Percentiles rank a stretch among this genome's conserved stretches.
Evolutionary conservation across 169 alveolate genomes (phyloP).

Genomic region (Neospora caninum): DNA sequence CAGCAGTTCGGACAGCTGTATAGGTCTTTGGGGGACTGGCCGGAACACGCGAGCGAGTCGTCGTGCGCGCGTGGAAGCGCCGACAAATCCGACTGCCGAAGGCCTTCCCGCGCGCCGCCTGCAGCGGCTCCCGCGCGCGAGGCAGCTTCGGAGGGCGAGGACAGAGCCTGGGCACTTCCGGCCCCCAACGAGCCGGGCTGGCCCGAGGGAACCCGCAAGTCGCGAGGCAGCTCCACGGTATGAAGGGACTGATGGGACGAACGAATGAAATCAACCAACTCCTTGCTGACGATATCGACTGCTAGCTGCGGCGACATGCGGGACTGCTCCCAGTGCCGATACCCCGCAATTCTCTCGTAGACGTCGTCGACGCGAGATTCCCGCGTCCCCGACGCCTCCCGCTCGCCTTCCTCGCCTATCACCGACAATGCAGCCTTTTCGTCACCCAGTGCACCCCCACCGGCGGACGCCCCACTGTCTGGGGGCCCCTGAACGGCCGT

Average conservation of each 20-base stretch:
- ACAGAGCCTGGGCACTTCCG: neutral
- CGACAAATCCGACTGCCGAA: neutral
- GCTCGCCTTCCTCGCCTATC: constrained; percentile 34
- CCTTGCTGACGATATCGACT: neutral
- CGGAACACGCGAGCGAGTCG: neutral
- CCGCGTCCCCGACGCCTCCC: neutral
- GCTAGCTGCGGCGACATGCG: constrained; percentile 35
- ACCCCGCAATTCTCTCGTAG: neutral
- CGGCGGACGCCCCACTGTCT: neutral
- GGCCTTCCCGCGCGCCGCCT: neutral
- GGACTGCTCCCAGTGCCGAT: constrained; percentile 21
- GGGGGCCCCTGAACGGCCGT: neutral
- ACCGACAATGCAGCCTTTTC: neutral
- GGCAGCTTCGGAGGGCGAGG: neutral
- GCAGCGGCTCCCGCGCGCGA: neutral
- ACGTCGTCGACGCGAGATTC: neutral
- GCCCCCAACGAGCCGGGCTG: neutral
- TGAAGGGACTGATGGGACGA: constrained; percentile 29
- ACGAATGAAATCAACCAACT: constrained; percentile 16
- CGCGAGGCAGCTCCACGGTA: neutral
- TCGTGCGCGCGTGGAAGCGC: neutral
- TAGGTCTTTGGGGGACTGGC: constrained; percentile 8
- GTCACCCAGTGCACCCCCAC: neutral
- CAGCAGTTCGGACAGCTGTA: constrained; percentile 51
- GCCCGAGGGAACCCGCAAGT: neutral